A percentile compares a stretch with the other conserved stretches of the same genome.
phyloP scores from a whole-genome alignment of 2,329 filamentous ascomycete genomes.

The Claviceps pusilla region DNA sequence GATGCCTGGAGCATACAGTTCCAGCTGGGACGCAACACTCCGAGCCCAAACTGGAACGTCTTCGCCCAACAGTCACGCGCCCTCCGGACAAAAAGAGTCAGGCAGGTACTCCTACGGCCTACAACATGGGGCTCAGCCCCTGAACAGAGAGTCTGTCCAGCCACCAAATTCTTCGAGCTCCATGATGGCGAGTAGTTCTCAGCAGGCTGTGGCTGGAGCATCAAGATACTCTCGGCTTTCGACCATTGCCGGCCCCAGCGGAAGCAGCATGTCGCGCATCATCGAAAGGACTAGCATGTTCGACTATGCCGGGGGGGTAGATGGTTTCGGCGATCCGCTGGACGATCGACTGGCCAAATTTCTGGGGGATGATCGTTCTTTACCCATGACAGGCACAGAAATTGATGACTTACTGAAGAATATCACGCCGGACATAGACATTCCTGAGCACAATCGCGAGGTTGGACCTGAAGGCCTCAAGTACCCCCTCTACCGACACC shows the following conservation, averaged over 20 bases:
- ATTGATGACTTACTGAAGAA: slow-evolving; percentile 56
- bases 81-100: not conserved
- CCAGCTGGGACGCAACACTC: slow-evolving; percentile 1
- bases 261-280: slow-evolving; percentile 16
- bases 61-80: not conserved
- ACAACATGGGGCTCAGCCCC: not conserved
- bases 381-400: slow-evolving; percentile 39
- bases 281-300: slow-evolving; percentile 24
- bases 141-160: not conserved
- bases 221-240: not conserved
- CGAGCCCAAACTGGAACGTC: not conserved
- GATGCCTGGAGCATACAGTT: slow-evolving; percentile 11
- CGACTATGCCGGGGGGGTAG: slow-evolving; percentile 21
- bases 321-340: slow-evolving; percentile 23
- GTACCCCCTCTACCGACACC: slow-evolving; percentile 62
- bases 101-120: not conserved
- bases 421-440: slow-evolving; percentile 56
- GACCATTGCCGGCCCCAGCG: not conserved
- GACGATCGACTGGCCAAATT: slow-evolving; percentile 18
- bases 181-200: not conserved
- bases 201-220: not conserved
- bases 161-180: not conserved
- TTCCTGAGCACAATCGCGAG: slow-evolving; percentile 45
- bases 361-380: slow-evolving; percentile 20
- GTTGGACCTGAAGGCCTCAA: slow-evolving; percentile 55